These are phyloP conservation scores for Celoporthe dispersa DNA, from an alignment of 2,329 filamentous ascomycete species.

Conservation along the genomic window DNA sequence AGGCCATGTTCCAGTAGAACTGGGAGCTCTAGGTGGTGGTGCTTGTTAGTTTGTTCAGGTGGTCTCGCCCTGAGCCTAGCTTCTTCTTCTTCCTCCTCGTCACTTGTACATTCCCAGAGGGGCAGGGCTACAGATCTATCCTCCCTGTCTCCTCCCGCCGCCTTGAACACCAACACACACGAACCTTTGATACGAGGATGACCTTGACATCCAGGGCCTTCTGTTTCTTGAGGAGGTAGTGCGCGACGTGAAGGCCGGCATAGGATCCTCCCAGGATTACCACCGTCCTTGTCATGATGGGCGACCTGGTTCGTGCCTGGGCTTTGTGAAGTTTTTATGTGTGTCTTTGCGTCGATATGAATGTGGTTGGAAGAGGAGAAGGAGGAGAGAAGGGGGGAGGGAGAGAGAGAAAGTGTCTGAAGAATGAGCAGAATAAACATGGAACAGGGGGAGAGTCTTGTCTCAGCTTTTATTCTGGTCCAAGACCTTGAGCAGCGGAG, in stretches of 20 bases:
- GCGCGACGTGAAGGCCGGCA: conserved; percentile 58
- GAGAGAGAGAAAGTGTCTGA: not conserved
- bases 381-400: not conserved
- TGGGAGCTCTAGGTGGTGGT: conserved; percentile 52
- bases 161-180: conserved; percentile 13
- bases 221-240: conserved; percentile 61
- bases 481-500: not conserved
- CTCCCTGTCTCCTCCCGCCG: not conserved
- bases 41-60: too few species aligned
- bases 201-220: conserved; percentile 55
- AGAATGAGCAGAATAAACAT: not conserved
- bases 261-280: conserved; percentile 60
- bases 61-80: too few species aligned
- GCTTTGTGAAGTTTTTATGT: not conserved
- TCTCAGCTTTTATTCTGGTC: not conserved
- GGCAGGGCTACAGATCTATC: not conserved
- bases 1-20: conserved; percentile 63
- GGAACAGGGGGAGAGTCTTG: not conserved
- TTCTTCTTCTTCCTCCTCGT: too few species aligned
- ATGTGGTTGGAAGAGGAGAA: not conserved
- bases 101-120: too few species aligned
- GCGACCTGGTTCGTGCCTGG: not conserved
- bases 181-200: conserved; percentile 60
- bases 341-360: not conserved
- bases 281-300: conserved; percentile 54